Percentiles rank a stretch among this genome's conserved stretches.
Conservation (phyloP, 352 stramenopile genomes). For the Phytophthora pluvialis region DNA sequence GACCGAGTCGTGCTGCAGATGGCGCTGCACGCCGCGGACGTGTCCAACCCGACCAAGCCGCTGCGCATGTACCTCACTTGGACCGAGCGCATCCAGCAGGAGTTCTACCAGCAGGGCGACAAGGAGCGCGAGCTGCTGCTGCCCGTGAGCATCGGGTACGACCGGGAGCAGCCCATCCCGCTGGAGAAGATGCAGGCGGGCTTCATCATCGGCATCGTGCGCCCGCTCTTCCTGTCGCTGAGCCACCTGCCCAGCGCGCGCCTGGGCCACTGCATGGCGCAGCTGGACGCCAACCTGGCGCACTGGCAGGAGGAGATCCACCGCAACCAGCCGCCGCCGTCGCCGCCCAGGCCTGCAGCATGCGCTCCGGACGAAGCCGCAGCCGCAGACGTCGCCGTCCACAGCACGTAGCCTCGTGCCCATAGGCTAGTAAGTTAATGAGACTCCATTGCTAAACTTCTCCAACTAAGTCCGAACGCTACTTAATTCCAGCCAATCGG, state of each 20-base stretch:
- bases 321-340: slow-evolving; percentile 35
- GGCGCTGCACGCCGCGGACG: slow-evolving; percentile 90
- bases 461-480: slow-evolving; percentile 6
- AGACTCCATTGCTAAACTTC: slow-evolving; percentile 3
- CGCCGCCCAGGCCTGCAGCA: slow-evolving; percentile 7
- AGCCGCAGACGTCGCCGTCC: slow-evolving; percentile 12
- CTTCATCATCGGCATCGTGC: slow-evolving; percentile 95
- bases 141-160: slow-evolving; percentile 89
- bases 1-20: slow-evolving; percentile 80
- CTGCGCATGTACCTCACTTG: slow-evolving; percentile 82
- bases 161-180: slow-evolving; percentile 87
- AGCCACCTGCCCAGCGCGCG: slow-evolving; percentile 57
- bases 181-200: slow-evolving; percentile 91
- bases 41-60: slow-evolving; percentile 93
- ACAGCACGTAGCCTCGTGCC: slow-evolving; percentile 25
- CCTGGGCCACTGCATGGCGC: slow-evolving; percentile 65
- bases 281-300: slow-evolving; percentile 70
- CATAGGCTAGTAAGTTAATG: slow-evolving; percentile 15
- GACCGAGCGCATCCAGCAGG: slow-evolving; percentile 89
- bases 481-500: slow-evolving; percentile 22
- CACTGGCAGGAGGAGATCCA: slow-evolving; percentile 79
- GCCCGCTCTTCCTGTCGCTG: slow-evolving; percentile 73
- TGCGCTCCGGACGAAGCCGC: slow-evolving; percentile 16
- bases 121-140: slow-evolving; percentile 90
- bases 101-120: slow-evolving; percentile 96